These are phyloP conservation scores for Seiridium unicorne DNA, from an alignment of 2,329 filamentous ascomycete species.

Conservation along the genomic window DNA sequence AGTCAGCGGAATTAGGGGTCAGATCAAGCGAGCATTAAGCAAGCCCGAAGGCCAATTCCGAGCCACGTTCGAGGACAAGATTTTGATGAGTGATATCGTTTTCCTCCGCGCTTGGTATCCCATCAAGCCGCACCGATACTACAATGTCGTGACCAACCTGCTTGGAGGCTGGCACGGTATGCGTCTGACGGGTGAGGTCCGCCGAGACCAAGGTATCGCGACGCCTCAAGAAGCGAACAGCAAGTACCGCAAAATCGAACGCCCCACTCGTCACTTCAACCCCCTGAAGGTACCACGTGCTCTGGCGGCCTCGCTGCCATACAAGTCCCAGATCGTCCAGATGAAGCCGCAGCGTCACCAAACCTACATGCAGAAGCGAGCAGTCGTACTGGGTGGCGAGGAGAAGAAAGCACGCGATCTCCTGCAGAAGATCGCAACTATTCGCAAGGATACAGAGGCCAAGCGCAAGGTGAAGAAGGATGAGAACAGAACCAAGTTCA, in stretches of 20 bases:
- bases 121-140: constrained; percentile 91
- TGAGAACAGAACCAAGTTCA: constrained; percentile 75
- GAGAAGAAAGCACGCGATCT: constrained; percentile 86
- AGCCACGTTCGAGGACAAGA: constrained; percentile 98
- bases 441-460: constrained; percentile 86
- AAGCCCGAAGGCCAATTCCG: constrained; percentile 96
- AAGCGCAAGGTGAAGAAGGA: constrained; percentile 86
- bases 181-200: constrained; percentile 90
- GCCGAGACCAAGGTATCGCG: constrained; percentile 69
- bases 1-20: constrained; percentile 90
- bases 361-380: constrained; percentile 94
- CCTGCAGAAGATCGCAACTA: constrained; percentile 88
- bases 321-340: constrained; percentile 83
- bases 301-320: constrained; percentile 81
- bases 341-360: constrained; percentile 76
- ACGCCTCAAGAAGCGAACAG: constrained; percentile 83
- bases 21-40: constrained; percentile 92
- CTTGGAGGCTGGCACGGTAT: constrained; percentile 85
- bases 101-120: constrained; percentile 97
- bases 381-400: constrained; percentile 80
- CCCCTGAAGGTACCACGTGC: constrained; percentile 73
- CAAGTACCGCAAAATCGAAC: constrained; percentile 72
- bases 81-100: constrained; percentile 93
- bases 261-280: constrained; percentile 73
- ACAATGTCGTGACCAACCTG: constrained; percentile 93